Evolutionary conservation across 257 asterid species (phyloP), one percentile per base, ranked within the genome.

Genomic region (Przewalskia tangutica): DNA sequence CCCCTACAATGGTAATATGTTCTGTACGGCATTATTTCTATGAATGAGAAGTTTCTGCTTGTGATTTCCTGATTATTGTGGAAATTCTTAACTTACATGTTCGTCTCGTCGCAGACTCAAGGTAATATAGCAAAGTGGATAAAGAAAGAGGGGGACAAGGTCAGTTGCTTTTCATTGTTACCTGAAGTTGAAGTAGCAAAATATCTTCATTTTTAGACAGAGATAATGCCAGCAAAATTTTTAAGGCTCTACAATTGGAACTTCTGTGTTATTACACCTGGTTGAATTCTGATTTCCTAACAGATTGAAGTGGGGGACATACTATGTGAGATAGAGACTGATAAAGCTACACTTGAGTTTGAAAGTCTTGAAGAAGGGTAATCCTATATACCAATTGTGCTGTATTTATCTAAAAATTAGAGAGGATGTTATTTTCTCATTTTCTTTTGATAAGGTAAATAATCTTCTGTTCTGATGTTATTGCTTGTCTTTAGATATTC

Each of bases 331-430:
- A 96, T 96, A 70, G 99, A 96, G 90, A 96, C 99, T 10, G 99
- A 96, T 89, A 96, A 96, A 88, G 99, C 99, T 83, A 96, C 99
- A 16, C 89, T 96, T 82, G 99, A 96, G 87, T 92, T 90, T 88
- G 99, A 96, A 87, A 83, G 93, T 86, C 98, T 93, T 55, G 99
- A 96, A 86, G 99, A 96, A 86, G 98, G 99, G 99, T 96, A 91
- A 68, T 66, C 79, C 60, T 77, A 82, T 42, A 46, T 53, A 85
- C 71, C 83, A 73, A 82, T 54, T 81, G 82, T 86, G 81, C 46
- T 86, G 60, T 13, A 80, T 65, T 55, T 64, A 38, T 56, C 18
- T 70, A 44, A 68, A 38, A 53, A 9, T 55, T 58, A 38, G 62
- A 7, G 56, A 80, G 54, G 63, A 17, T 68, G 13, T 68, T 42